A percentile compares a stretch with the other conserved stretches of the same genome.
phyloP scores from a whole-genome alignment of 1,139 yeast species.

The Sugiyamaella neomexicana region DNA sequence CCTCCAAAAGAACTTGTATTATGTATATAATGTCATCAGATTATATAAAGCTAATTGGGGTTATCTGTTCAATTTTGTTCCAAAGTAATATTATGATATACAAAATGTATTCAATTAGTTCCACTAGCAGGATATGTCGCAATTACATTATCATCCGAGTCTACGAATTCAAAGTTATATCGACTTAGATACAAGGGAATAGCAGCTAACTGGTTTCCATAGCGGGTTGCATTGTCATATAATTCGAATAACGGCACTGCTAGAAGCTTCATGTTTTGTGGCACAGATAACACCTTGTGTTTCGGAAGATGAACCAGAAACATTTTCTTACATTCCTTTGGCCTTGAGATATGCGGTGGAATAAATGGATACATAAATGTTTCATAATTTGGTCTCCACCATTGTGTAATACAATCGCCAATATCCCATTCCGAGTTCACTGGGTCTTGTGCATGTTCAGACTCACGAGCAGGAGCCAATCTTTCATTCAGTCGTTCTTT shows the following conservation, averaged over 20 bases:
- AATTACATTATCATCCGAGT: constrained; percentile 33
- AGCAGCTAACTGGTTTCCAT: constrained; percentile 39
- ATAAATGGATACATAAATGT: constrained; percentile 42
- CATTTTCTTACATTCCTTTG: constrained; percentile 42
- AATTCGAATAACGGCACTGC: constrained; percentile 43
- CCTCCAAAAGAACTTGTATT: neutral
- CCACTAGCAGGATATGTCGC: constrained; percentile 24
- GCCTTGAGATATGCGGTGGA: constrained; percentile 41
- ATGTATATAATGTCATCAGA: neutral
- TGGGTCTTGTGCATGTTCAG: constrained; percentile 14
- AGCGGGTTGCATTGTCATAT: constrained; percentile 40
- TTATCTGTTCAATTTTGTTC: too few relatives aligned
- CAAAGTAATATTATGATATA: too few relatives aligned
- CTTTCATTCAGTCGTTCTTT: constrained; percentile 32
- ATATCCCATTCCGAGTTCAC: constrained; percentile 36
- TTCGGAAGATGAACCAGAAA: constrained; percentile 39
- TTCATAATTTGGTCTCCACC: constrained; percentile 45
- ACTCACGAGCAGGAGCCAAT: constrained; percentile 11
- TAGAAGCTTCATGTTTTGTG: constrained; percentile 38
- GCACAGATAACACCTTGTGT: constrained; percentile 35
- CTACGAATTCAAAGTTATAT: constrained; percentile 39
- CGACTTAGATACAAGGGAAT: constrained; percentile 40
- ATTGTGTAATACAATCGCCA: constrained; percentile 41
- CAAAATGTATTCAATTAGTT: neutral
- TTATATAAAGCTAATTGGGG: too few relatives aligned